A percentile compares a stretch with the other conserved stretches of the same genome.
Conservation (phyloP, 2,329 filamentous ascomycete genomes). For the Hypoxylon sp. region DNA sequence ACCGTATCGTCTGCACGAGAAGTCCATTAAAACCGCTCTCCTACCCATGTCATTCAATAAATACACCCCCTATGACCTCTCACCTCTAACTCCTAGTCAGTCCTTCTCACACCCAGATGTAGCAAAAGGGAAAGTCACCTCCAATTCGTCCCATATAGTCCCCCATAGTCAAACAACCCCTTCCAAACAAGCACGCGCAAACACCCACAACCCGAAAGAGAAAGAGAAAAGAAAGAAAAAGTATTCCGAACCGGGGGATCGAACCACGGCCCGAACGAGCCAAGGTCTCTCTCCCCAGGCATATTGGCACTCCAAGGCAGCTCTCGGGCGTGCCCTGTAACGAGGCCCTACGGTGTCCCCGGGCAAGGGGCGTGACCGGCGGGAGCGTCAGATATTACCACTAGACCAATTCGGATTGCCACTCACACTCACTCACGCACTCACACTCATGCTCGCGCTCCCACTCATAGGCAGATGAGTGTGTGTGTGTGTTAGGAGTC, state of each 20-base stretch:
- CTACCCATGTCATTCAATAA: background rate
- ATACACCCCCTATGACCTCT: background rate
- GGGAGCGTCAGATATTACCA: background rate
- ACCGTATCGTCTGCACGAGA: background rate
- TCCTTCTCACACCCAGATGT: too few relatives aligned
- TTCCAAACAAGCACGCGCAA: too few relatives aligned
- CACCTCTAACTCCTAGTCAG: too few relatives aligned
- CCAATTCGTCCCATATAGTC: too few relatives aligned
- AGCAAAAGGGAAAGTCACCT: too few relatives aligned
- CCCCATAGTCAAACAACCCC: too few relatives aligned
- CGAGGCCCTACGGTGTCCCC: background rate
- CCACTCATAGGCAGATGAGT: too few relatives aligned
- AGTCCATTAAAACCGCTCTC: background rate
- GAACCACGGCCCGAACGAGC: conserved; percentile 49
- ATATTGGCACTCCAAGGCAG: background rate
- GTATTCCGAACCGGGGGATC: conserved; percentile 50
- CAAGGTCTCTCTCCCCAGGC: background rate
- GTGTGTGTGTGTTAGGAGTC: too few relatives aligned
- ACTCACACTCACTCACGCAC: too few relatives aligned
- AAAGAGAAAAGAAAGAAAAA: conserved; percentile 14
- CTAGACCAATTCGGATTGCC: conserved; percentile 1
- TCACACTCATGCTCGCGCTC: too few relatives aligned
- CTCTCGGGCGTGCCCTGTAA: background rate
- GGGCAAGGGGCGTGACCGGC: background rate
- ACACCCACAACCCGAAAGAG: too few relatives aligned